phyloP scores from a whole-genome alignment of 2,329 filamentous ascomycete species.

The Madurella fahalii region DNA sequence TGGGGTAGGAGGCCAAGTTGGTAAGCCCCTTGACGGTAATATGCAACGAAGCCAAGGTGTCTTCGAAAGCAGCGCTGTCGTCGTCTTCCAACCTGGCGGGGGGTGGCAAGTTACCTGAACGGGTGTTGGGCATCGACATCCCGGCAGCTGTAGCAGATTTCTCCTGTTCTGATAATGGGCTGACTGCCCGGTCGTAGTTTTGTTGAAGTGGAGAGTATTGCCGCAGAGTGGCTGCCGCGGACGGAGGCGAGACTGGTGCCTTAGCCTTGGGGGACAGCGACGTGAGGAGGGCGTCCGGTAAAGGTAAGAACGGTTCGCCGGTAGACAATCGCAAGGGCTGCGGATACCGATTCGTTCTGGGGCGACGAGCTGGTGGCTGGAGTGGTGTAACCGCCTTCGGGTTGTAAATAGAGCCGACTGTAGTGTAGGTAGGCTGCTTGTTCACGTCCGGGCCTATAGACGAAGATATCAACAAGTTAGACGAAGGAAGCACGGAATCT shows the following conservation, averaged over 20 bases:
- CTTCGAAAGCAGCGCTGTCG: conserved; percentile 30
- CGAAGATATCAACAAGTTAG: conserved; percentile 16
- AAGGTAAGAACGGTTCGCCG: conserved; percentile 32
- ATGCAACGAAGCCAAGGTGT: conserved; percentile 29
- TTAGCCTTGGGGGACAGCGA: conserved; percentile 33
- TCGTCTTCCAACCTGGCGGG: conserved; percentile 24
- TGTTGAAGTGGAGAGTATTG: conserved; percentile 52
- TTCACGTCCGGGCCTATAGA: conserved; percentile 10
- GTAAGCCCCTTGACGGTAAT: conserved; percentile 46
- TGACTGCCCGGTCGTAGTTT: conserved; percentile 50
- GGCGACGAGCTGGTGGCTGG: conserved; percentile 49
- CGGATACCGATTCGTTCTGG: conserved; percentile 42
- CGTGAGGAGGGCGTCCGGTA: conserved; percentile 37
- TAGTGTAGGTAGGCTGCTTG: conserved; percentile 47
- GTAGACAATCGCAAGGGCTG: conserved; percentile 21
- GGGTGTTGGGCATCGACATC: conserved; percentile 26
- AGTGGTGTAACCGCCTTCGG: conserved; percentile 43
- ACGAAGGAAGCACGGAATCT: conserved; percentile 10
- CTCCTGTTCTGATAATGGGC: conserved; percentile 30
- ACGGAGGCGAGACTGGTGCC: conserved; percentile 23
- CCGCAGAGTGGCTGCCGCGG: conserved; percentile 26
- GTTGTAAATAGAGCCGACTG: conserved; percentile 54
- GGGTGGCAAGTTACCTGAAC: conserved; percentile 28
- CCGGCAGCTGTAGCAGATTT: not conserved
- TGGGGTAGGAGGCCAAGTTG: conserved; percentile 53